Evolutionary conservation across 163 green algal species (phyloP).

Genomic region (Scenedesmus sp.): DNA sequence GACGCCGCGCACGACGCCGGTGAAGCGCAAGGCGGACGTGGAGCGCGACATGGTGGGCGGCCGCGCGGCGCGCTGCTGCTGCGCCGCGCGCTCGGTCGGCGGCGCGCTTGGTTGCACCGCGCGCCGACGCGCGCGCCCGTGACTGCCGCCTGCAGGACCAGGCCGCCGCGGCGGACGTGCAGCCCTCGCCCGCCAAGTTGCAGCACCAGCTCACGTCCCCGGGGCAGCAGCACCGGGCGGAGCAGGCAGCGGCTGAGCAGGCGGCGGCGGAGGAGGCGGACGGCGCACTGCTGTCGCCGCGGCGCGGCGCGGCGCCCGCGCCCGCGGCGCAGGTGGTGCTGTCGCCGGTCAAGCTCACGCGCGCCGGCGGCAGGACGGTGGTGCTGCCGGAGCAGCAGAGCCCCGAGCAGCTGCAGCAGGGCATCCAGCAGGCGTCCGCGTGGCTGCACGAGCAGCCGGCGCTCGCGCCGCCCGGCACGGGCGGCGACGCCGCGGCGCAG

Average conservation of each 20-base stretch:
- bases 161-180: neutral
- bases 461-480: neutral
- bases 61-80: too few species aligned
- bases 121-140: too few species aligned
- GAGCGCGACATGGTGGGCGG: neutral
- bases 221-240: constrained; percentile 3
- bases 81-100: too few species aligned
- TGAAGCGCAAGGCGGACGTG: constrained; percentile 22
- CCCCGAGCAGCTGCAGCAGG: constrained; percentile 1
- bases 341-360: constrained; percentile 22
- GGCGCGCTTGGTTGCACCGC: too few species aligned
- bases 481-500: neutral
- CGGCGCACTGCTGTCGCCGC: too few species aligned
- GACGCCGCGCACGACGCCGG: neutral
- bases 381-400: constrained; percentile 6
- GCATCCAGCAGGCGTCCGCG: too few species aligned
- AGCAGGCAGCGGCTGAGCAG: constrained; percentile 3
- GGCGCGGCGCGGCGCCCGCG: constrained; percentile 2
- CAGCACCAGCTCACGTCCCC: neutral
- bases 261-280: too few species aligned
- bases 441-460: constrained; percentile 5
- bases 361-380: neutral
- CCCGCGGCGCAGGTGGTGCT: constrained; percentile 10
- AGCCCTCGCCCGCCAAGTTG: constrained; percentile 34
- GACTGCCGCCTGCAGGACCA: neutral